Percentiles rank a stretch among this genome's conserved stretches.
Conservation (phyloP, 1,284 basidiomycete species). For the Irpex lacteus region DNA sequence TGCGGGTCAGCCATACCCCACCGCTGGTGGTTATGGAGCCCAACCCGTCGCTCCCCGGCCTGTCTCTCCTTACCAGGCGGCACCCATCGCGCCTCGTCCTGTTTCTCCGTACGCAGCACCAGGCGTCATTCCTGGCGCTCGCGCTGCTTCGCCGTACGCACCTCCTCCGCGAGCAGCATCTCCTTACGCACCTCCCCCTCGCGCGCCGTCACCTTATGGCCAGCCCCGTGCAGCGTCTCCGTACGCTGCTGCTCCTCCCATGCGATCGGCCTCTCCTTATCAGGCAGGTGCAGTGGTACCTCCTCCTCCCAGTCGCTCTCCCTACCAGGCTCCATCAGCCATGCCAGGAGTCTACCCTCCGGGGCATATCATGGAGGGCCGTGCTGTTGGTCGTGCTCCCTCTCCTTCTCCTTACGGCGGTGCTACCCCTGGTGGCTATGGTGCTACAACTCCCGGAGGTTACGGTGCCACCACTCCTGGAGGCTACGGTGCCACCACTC, state of each 20-base stretch:
- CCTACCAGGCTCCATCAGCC: slow-evolving; percentile 11
- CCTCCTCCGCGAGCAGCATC: slow-evolving; percentile 13
- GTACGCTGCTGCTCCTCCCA: slow-evolving; percentile 5
- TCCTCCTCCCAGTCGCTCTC: slow-evolving; percentile 13
- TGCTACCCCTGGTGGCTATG: neutral
- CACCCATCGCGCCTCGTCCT: slow-evolving; percentile 22
- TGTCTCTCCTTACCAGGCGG: slow-evolving; percentile 17
- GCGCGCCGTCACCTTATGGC: slow-evolving; percentile 26
- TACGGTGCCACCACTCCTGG: neutral
- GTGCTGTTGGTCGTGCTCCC: slow-evolving; percentile 21
- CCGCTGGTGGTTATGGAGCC: neutral
- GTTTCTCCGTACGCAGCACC: slow-evolving; percentile 29
- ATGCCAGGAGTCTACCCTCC: slow-evolving; percentile 21
- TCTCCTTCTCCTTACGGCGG: slow-evolving; percentile 24
- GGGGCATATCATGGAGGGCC: slow-evolving; percentile 26
- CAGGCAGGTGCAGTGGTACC: slow-evolving; percentile 12
- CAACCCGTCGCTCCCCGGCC: slow-evolving; percentile 11
- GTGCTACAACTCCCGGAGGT: neutral
- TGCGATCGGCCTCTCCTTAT: slow-evolving; percentile 13
- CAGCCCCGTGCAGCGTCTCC: slow-evolving; percentile 22
- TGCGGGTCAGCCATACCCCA: slow-evolving; percentile 2
- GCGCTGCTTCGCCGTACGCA: slow-evolving; percentile 22
- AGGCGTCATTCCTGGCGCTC: slow-evolving; percentile 22
- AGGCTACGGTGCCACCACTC: too few relatives aligned
- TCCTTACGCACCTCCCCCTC: slow-evolving; percentile 30